These are phyloP conservation scores for Paecilomyces niveus DNA, from an alignment of 2,329 filamentous ascomycete species.

Conservation along the genomic window DNA sequence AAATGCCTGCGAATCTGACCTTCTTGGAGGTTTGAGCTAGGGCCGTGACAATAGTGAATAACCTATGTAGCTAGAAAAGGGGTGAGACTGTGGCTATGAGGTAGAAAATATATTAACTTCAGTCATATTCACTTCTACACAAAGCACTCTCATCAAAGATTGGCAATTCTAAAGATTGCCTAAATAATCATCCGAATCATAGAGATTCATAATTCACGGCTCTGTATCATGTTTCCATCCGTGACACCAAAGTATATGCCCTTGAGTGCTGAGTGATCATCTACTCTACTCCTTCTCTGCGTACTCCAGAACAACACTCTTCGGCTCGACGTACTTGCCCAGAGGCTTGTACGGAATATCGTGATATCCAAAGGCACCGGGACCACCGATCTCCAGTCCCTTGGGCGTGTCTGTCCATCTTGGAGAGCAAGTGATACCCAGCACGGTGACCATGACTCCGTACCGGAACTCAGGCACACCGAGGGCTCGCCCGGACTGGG, in stretches of 20 bases:
- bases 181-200: background rate
- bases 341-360: conserved; percentile 45
- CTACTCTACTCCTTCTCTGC: background rate
- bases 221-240: background rate
- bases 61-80: too few species aligned
- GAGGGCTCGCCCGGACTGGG: conserved; percentile 50
- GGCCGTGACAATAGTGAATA: too few species aligned
- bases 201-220: too few species aligned
- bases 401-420: conserved; percentile 45
- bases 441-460: conserved; percentile 45
- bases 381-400: conserved; percentile 42
- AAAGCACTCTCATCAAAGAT: too few species aligned
- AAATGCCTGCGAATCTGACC: too few species aligned
- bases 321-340: conserved; percentile 46
- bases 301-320: conserved; percentile 49
- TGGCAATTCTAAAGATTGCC: background rate
- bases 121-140: too few species aligned
- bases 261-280: too few species aligned
- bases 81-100: too few species aligned
- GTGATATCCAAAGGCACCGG: conserved; percentile 43
- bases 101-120: too few species aligned
- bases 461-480: conserved; percentile 51
- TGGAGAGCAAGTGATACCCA: conserved; percentile 49
- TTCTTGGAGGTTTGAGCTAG: too few species aligned
- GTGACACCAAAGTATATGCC: too few species aligned